Evolutionary conservation across 306 rosid genomes (phyloP), one percentile per base, ranked within the genome.

Genomic region (Hippophae gyantsensis): DNA sequence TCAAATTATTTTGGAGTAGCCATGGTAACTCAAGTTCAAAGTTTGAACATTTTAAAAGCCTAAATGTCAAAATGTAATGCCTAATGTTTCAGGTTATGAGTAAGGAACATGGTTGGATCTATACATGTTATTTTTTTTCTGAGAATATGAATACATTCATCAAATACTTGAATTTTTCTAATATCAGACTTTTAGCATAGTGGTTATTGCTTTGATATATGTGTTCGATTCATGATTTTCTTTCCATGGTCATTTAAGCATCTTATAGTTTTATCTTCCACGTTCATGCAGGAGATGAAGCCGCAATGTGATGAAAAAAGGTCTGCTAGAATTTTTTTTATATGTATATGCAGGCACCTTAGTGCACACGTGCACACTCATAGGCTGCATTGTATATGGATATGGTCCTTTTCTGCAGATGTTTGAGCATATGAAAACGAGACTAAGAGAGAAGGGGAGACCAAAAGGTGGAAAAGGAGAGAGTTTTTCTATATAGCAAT

Each of bases 251-350:
- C 62, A 42, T 57, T 32, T 41, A 42, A 42, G 25, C 38, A 51
- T 57, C 58, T 26, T 53, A 61, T 57, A 51, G 61, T 13, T n/a
- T 51, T 60, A 50, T 63, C 73, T 61, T 78, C 78, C 54, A 52
- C 78, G 54, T 66, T 79, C 68, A 73, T 76, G 71, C 94, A 93
- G 99, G 99, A 93, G 81, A 93, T 93, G 99, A 93, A 93, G 79
- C 85, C 77, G 42, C 99, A 82, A 72, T 93, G 99, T 51, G 95
- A 93, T 55, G 94, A 93, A 66, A 93, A 93, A 78, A 88, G 97
- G 99, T 90, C 57, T 43, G 72, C 67, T 57, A 53, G 48, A 64
- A 38, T 61, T 3, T 32, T 7, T 55, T 60, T 38, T 50, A 32
- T 32, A 32, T 32, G 38, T 2, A 32, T 32, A 32, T 32, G 38